These are phyloP conservation scores for Pythium coloratum DNA, from an alignment of 352 stramenopile genomes.

Conservation along the genomic window DNA sequence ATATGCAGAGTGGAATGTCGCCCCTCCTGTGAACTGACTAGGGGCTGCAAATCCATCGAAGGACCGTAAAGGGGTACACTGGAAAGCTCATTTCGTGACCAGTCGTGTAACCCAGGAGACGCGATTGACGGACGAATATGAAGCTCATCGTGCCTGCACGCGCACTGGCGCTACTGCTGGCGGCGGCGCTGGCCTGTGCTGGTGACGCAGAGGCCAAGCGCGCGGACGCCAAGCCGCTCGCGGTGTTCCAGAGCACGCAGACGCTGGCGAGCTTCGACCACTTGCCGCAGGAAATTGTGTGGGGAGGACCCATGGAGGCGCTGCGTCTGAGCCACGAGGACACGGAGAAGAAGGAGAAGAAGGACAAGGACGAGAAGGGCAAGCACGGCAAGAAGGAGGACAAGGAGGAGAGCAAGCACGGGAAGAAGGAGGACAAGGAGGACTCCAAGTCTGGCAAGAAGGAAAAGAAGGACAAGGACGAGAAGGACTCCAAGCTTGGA, in stretches of 20 bases:
- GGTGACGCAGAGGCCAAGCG: background rate
- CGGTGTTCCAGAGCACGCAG: slow-evolving; percentile 16
- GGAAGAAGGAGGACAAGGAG: no score
- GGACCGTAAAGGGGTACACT: background rate
- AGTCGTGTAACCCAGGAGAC: background rate
- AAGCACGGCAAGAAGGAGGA: slow-evolving; percentile 6
- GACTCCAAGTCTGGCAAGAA: background rate
- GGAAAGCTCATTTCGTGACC: background rate
- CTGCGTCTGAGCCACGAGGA: slow-evolving; percentile 9
- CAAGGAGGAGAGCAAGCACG: background rate
- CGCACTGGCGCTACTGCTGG: slow-evolving; percentile 11
- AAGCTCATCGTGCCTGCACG: slow-evolving; percentile 12
- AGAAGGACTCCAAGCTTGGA: background rate
- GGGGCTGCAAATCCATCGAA: background rate
- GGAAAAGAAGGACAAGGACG: no score
- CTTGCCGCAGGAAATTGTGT: slow-evolving; percentile 20
- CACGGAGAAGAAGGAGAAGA: background rate
- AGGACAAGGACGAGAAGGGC: background rate
- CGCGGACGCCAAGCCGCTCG: slow-evolving; percentile 1
- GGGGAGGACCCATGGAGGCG: slow-evolving; percentile 1
- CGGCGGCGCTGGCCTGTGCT: slow-evolving; percentile 8
- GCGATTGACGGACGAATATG: slow-evolving; percentile 4
- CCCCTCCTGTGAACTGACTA: background rate
- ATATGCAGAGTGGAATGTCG: background rate
- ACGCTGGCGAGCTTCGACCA: slow-evolving; percentile 15